Base-by-base conservation (phyloP, 2,329 filamentous ascomycete species). In the Ceratocystiopsis minuta region DNA sequence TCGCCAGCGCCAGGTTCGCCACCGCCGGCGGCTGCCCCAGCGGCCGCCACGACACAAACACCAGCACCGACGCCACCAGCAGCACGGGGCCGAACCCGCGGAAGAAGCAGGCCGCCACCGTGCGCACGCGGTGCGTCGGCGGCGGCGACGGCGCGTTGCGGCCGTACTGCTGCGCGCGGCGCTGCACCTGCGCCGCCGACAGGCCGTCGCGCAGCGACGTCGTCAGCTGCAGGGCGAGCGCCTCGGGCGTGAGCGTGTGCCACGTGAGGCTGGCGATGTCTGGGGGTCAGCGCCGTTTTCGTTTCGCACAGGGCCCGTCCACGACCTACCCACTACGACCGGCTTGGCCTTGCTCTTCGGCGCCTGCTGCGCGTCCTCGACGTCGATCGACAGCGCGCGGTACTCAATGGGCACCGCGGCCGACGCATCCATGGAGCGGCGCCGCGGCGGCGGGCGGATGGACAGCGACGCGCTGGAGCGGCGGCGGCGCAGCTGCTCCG, bases 31-130 rank as follows among this genome's bases (percentile, higher is more conserved):
- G 80, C 11, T 80, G 53, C 5, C 80, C 80, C 0, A 87, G 68
- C 0, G 81, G 82, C 48, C 72, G 77, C 80, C 80, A 87, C 3
- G 80, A 74, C 44, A 87, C 61, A 52, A 86, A 84, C 39, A 87
- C 80, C 3, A 87, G 66, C 33, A 86, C 69, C 16, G 70, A 65
- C 16, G 78, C 80, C 3, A 76, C 53, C 7, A 86, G 66, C 4
- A 87, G 65, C 40, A 88, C 72, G 1, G 72, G 66, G 3, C 81
- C 80, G 49, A 87, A 88, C 1, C 81, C 81, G 48, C 77, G 78
- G 60, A 85, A 85, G 51, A 86, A 75, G 57, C 87, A 87, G 16
- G 71, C 71, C 32, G 78, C 58, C 6, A 75, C 66, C 46, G 72
- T 72, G 36, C 63, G 62, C 37, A 75, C 55, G 47, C 68, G 66